These are phyloP conservation scores for Globisporangium sylvaticum DNA, from an alignment of 352 stramenopile genomes.

Conservation along the genomic window DNA sequence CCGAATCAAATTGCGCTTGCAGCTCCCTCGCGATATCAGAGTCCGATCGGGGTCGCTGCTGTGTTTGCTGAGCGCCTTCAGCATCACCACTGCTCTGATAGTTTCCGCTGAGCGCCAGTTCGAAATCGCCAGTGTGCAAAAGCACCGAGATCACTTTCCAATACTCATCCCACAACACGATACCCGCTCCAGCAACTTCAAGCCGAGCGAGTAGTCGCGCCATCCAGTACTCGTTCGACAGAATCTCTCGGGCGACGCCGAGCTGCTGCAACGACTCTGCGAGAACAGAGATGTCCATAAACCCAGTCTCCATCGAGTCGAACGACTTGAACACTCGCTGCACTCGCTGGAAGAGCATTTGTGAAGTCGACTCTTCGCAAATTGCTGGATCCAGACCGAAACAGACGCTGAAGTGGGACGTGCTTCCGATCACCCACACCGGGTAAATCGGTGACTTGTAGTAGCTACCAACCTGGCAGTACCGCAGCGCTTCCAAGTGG, in stretches of 20 bases:
- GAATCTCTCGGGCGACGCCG: conserved; percentile 45
- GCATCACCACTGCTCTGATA: conserved; percentile 20
- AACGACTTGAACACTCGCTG: conserved; percentile 88
- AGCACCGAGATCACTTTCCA: conserved; percentile 85
- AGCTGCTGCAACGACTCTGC: conserved; percentile 62
- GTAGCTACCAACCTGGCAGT: conserved; percentile 88
- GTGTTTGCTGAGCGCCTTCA: neutral
- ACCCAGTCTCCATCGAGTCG: conserved; percentile 85
- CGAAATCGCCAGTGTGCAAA: conserved; percentile 64
- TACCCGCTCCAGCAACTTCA: conserved; percentile 75
- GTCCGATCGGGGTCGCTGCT: conserved; percentile 47
- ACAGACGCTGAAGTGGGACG: conserved; percentile 89
- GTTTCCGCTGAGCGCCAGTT: conserved; percentile 54
- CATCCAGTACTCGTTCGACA: conserved; percentile 63
- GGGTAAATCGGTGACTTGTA: conserved; percentile 87
- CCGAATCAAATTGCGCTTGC: conserved; percentile 72
- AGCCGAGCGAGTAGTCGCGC: conserved; percentile 47
- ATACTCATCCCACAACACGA: conserved; percentile 92
- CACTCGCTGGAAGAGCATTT: conserved; percentile 79
- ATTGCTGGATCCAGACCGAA: conserved; percentile 65
- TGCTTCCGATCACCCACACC: conserved; percentile 89
- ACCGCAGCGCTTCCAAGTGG: conserved; percentile 87
- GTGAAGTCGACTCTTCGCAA: conserved; percentile 61
- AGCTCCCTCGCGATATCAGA: conserved; percentile 67
- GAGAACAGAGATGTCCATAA: conserved; percentile 70